Conservation (phyloP, 78 protist genomes). For the Dictyostelium citrinum region DNA sequence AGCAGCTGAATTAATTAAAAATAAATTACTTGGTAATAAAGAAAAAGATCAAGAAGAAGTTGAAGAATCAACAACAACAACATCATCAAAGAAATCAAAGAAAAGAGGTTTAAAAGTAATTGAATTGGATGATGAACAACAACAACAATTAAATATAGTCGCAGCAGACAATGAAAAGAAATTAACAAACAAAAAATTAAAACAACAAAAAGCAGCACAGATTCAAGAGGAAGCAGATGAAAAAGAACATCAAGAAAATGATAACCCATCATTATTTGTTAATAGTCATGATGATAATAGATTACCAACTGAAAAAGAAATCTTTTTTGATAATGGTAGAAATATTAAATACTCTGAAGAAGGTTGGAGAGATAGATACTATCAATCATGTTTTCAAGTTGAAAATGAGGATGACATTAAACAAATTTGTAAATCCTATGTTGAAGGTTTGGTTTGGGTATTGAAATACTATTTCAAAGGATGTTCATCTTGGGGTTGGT, state of each 20-base stretch:
- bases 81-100: neutral
- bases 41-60: neutral
- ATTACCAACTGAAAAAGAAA: neutral
- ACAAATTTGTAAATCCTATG: conserved; percentile 77
- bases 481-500: conserved; percentile 97
- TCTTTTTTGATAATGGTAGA: conserved; percentile 21
- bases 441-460: conserved; percentile 97
- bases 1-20: neutral
- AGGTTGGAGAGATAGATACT: conserved; percentile 97
- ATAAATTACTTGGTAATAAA: neutral
- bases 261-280: neutral
- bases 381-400: conserved; percentile 79
- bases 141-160: neutral
- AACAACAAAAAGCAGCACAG: neutral
- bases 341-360: conserved; percentile 70
- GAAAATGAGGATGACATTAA: neutral
- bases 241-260: neutral
- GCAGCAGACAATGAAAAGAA: neutral
- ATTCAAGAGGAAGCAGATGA: conserved; percentile 2
- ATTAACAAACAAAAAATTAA: neutral
- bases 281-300: neutral
- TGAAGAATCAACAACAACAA: neutral
- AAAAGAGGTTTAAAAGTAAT: conserved; percentile 11
- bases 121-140: neutral
- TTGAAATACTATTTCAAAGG: conserved; percentile 97